Evolutionary conservation across 805 yeast genomes (phyloP).

Genomic region (Gaillardinia entomophila): DNA sequence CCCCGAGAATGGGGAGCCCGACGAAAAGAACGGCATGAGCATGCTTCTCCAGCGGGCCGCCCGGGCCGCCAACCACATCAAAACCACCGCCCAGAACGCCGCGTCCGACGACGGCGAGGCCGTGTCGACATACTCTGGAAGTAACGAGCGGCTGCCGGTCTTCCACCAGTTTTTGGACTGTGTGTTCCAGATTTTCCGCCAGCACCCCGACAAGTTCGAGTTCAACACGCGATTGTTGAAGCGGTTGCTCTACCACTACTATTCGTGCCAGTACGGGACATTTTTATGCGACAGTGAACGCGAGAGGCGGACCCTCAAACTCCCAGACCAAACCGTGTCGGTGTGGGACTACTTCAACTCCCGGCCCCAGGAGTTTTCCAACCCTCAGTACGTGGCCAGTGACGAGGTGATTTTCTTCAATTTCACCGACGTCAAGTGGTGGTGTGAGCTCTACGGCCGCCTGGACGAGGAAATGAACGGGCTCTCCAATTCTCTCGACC

Average conservation of each 20-base stretch:
- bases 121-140: slow-evolving; percentile 25
- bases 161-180: slow-evolving; percentile 93
- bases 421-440: slow-evolving; percentile 66
- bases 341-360: slow-evolving; percentile 94
- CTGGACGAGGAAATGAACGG: slow-evolving; percentile 51
- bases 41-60: slow-evolving; percentile 1
- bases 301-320: slow-evolving; percentile 39
- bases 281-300: slow-evolving; percentile 72
- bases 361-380: slow-evolving; percentile 62
- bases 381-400: slow-evolving; percentile 36
- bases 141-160: slow-evolving; percentile 61
- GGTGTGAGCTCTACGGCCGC: slow-evolving; percentile 83
- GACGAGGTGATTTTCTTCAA: slow-evolving; percentile 55
- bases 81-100: slow-evolving; percentile 29
- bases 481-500: slow-evolving; percentile 30
- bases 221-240: slow-evolving; percentile 85
- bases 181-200: slow-evolving; percentile 70
- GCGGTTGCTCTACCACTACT: slow-evolving; percentile 77
- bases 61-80: slow-evolving; percentile 36
- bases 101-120: slow-evolving; percentile 10
- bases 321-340: slow-evolving; percentile 53
- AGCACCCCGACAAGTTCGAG: slow-evolving; percentile 71
- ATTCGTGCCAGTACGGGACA: slow-evolving; percentile 93
- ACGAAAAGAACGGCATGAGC: background rate
- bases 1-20: slow-evolving; percentile 2